Base-by-base conservation (phyloP, 768 basidiomycete species). In the Hericium erinaceus region DNA sequence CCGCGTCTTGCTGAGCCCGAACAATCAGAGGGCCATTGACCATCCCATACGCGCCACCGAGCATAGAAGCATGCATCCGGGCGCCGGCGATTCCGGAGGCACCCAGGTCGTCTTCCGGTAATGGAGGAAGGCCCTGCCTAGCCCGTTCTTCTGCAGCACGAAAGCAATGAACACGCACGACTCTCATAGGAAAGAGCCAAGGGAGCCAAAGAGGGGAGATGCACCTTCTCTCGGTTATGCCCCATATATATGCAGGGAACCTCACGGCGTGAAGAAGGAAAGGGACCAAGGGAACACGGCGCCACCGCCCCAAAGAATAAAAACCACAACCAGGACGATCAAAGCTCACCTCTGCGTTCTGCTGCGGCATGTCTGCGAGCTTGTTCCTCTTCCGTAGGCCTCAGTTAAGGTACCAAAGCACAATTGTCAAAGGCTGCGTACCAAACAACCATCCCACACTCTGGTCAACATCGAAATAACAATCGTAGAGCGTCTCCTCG, bases 321-420 rank as follows among this genome's bases (percentile, higher is more conserved):
- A 54, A 58, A 64, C 51, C 62, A 69, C 71, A 69, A 67, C 66
- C 65, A 67, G 73, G 72, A 65, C 48, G 57, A 61, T 58, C 64
- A 64, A 61, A 62, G 77, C 92, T 87, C 75, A 94, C 93, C 94
- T 88, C 85, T 87, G 64, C 88, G 84, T 67, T 90, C 88, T 64
- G 75, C 79, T 24, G 84, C 85, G 52, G 77, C 73, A 48, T 78
- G 75, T 64, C 78, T 79, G 60, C 82, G 78, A 26, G 82, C 80
- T 61, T 85, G 80, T 67, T 91, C 85, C 67, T 87, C 92, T 90
- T 64, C 62, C 53, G 48, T 44, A 22, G 54, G 50, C n/a, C 40
- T 40, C 13, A 48, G 52, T 55, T 26, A 54, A 49, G 12, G 38
- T 49, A 52, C 26, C 11, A 12, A 38, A 28, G 7, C 39, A 46